Base-by-base conservation (phyloP, 2,329 filamentous ascomycete genomes). In the Botrytis pseudocinerea region DNA sequence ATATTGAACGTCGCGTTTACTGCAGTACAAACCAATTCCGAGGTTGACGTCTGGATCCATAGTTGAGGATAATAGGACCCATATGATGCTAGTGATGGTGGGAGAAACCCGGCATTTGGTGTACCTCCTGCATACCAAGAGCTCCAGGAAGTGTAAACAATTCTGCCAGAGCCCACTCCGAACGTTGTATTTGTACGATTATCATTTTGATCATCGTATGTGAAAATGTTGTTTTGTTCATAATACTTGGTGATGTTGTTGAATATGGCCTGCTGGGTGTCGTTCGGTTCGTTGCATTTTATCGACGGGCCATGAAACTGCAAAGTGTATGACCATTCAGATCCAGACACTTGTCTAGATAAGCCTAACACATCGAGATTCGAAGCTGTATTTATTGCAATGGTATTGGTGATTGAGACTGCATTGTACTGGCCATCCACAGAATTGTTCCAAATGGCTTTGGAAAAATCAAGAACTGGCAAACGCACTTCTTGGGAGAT, bases 261-360 rank as follows among this genome's bases (percentile, higher is more conserved):
- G 35, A 75, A 74, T 25, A 44, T n/a, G 3, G n/a, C 14, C 42
- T 70, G 57, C 40, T 76, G 62, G 3, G 71, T 54, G 9, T 1
- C 22, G 48, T 74, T 74, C 7, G 75, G 60, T 5, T 48, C 51
- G 14, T 63, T 42, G 60, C 74, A 76, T 60, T 75, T 54, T 5
- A 76, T 40, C 5, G 70, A 70, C 16, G 76, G 76, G 14, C 76
- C 76, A 64, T 75, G 73, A 42, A 76, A 77, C 22, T 75, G 62
- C 2, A 74, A 60, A 22, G 44, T 63, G 38, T 72, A 77, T n/a
- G 75, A 73, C 22, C 73, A 74, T 62, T 76, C 74, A 10, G 62
- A 46, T 25, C 46, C 65, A 0, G 75, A 73, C 1, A 75, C 62
- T 46, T 68, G 48, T 14, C 59, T 48, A 6, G 74, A 74, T 14